Evolutionary conservation across 257 asterid genomes (phyloP).

Genomic region (Solanum tarapatanum): DNA sequence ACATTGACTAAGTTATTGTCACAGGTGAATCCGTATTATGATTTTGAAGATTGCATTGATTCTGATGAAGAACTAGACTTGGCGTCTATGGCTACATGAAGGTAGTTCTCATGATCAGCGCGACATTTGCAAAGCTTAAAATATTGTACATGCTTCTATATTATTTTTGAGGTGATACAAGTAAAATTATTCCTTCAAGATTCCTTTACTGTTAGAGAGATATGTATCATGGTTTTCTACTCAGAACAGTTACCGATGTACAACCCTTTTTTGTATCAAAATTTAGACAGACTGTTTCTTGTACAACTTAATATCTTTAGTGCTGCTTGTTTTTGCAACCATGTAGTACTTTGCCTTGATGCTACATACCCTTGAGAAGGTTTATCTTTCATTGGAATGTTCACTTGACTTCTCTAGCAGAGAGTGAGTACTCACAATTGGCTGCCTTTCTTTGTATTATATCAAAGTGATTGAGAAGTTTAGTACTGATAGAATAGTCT

Average conservation of each 20-base stretch:
- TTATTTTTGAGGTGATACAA: background rate
- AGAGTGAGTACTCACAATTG: background rate
- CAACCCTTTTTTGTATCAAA: background rate
- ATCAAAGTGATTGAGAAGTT: background rate
- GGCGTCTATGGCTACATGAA: constrained; percentile 58
- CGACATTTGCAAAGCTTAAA: background rate
- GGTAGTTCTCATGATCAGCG: background rate
- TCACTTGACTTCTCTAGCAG: background rate
- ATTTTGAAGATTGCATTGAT: constrained; percentile 68
- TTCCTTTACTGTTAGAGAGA: background rate
- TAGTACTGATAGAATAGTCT: background rate
- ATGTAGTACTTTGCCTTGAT: background rate
- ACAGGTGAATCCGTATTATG: constrained; percentile 85
- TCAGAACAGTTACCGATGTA: background rate
- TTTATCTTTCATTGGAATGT: background rate
- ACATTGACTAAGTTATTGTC: constrained; percentile 2
- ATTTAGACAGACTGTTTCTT: background rate
- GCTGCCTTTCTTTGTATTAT: background rate
- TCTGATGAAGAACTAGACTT: constrained; percentile 91
- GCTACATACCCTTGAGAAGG: background rate
- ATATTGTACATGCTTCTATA: background rate
- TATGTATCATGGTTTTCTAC: background rate
- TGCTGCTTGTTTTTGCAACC: background rate
- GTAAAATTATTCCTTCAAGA: background rate
- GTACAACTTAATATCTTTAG: background rate